phyloP scores from a whole-genome alignment of 2,329 filamentous ascomycete species.

The Ustulina deusta region DNA sequence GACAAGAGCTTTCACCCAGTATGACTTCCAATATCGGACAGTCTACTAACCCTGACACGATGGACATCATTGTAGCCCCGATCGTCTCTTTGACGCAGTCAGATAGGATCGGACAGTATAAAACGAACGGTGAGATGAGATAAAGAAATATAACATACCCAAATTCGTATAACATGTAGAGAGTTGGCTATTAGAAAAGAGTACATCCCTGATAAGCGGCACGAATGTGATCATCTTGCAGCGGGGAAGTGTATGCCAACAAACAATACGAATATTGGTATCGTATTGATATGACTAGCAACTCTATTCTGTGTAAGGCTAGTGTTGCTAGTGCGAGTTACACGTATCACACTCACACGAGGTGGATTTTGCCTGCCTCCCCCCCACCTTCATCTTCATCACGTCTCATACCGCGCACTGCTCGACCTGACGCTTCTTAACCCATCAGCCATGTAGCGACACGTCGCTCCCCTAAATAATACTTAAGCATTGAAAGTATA shows the following conservation, averaged over 20 bases:
- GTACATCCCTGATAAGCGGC: neutral
- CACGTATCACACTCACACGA: constrained; percentile 29
- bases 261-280: constrained; percentile 19
- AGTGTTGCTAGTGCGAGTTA: constrained; percentile 30
- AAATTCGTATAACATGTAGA: neutral
- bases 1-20: no score
- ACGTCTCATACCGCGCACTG: constrained; percentile 15
- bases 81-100: neutral
- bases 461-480: constrained; percentile 18
- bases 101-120: neutral
- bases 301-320: constrained; percentile 33
- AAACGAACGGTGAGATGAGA: neutral
- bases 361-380: constrained; percentile 16
- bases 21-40: no score
- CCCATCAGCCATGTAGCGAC: constrained; percentile 10
- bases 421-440: constrained; percentile 25
- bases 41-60: no score
- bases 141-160: neutral
- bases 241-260: neutral
- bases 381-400: constrained; percentile 11
- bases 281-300: constrained; percentile 31
- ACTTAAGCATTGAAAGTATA: constrained; percentile 33
- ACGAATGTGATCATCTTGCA: neutral
- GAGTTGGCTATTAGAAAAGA: neutral
- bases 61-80: no score